Conservation (phyloP, 129 eudicot genomes). For the Arctium lappa region DNA sequence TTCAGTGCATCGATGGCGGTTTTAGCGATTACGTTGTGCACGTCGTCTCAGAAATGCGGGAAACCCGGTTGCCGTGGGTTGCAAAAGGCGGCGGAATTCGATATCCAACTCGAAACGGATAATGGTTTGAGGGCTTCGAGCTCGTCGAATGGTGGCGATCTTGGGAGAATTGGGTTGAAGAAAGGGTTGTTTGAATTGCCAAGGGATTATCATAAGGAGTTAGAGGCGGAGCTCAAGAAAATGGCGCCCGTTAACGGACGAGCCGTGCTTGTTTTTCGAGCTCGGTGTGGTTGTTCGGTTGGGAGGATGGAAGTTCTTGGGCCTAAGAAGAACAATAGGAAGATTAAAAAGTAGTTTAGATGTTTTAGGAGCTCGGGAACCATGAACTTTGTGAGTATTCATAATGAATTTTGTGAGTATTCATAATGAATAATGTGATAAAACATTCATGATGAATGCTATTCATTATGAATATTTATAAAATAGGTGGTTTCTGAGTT, state of each 20-base stretch:
- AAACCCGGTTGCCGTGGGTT: slow-evolving; percentile 55
- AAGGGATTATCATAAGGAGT: slow-evolving; percentile 70
- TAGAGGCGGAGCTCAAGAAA: slow-evolving; percentile 89
- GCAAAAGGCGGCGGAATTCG: slow-evolving; percentile 52
- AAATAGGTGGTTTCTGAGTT: background rate
- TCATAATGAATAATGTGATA: background rate
- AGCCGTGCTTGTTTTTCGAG: slow-evolving; percentile 73
- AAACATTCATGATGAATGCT: background rate
- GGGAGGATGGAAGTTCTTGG: slow-evolving; percentile 88
- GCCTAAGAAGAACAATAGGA: slow-evolving; percentile 51
- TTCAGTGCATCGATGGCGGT: slow-evolving; percentile 48
- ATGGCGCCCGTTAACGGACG: slow-evolving; percentile 90
- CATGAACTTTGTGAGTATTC: background rate
- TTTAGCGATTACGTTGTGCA: slow-evolving; percentile 38
- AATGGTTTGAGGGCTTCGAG: slow-evolving; percentile 43
- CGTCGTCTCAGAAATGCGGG: slow-evolving; percentile 46
- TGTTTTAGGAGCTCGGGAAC: background rate
- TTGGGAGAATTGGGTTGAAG: slow-evolving; percentile 41
- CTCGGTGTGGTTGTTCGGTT: slow-evolving; percentile 86
- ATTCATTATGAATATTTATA: background rate
- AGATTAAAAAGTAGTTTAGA: slow-evolving; percentile 59
- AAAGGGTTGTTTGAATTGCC: slow-evolving; percentile 76
- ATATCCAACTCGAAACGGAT: slow-evolving; percentile 59
- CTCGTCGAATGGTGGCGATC: slow-evolving; percentile 13
- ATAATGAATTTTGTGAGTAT: background rate